A percentile compares a stretch with the other conserved stretches of the same genome.
Evolutionary conservation across 2,329 filamentous ascomycete genomes (phyloP).

Genomic region (Fusarium avenaceum): DNA sequence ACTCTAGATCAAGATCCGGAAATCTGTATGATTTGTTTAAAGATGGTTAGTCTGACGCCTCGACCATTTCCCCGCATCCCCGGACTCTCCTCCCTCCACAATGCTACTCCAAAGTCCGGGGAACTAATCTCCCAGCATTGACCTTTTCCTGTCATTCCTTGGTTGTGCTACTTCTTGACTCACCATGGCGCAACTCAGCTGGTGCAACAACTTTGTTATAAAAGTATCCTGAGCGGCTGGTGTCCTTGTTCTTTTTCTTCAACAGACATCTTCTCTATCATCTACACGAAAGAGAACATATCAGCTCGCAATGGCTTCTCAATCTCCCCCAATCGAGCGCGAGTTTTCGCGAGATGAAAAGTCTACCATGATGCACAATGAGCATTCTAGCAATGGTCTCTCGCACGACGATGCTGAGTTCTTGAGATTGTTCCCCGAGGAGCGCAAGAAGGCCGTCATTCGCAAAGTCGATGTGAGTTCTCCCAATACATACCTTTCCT

Average conservation of each 20-base stretch:
- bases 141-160: slow-evolving; percentile 1
- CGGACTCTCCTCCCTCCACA: slow-evolving; percentile 27
- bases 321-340: slow-evolving; percentile 46
- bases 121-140: slow-evolving; percentile 8
- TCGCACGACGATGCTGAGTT: slow-evolving; percentile 11
- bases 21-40: slow-evolving; percentile 1
- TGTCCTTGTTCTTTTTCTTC: no score
- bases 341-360: slow-evolving; percentile 44
- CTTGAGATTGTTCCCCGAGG: slow-evolving; percentile 10
- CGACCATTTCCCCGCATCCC: slow-evolving; percentile 30
- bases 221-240: not conserved
- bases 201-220: not conserved
- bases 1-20: not conserved
- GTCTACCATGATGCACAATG: slow-evolving; percentile 40
- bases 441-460: slow-evolving; percentile 1
- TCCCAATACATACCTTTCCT: rapidly evolving
- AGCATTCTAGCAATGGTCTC: slow-evolving; percentile 19
- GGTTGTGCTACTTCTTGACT: not conserved
- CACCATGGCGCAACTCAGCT: not conserved
- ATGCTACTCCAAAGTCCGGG: slow-evolving; percentile 21
- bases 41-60: not conserved
- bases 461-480: slow-evolving; percentile 26
- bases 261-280: slow-evolving; percentile 3
- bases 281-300: not conserved
- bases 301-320: slow-evolving; percentile 26